Evolutionary conservation across 371 early-diverging fungal genomes (phyloP).

Genomic region (Mucor plumbeus): DNA sequence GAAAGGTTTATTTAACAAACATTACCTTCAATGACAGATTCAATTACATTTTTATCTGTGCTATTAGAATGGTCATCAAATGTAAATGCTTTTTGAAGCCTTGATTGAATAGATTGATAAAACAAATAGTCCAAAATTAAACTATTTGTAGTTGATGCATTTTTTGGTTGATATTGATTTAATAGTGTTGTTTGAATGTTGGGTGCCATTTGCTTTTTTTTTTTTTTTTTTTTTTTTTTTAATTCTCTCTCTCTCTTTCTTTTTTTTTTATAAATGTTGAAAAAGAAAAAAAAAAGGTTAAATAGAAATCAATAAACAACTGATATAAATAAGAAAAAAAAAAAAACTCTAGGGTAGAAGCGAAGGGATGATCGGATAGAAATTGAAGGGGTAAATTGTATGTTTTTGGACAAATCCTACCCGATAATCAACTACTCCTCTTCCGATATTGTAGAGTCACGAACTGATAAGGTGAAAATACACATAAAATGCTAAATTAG

Average conservation of each 20-base stretch:
- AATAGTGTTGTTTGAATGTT: constrained; percentile 9
- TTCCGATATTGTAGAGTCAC: constrained; percentile 22
- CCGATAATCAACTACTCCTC: not conserved
- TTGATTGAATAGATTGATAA: constrained; percentile 63
- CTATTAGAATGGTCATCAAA: not conserved
- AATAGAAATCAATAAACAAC: not conserved
- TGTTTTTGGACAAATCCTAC: constrained; percentile 2
- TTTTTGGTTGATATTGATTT: constrained; percentile 5
- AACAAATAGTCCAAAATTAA: constrained; percentile 64
- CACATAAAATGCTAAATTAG: constrained; percentile 4
- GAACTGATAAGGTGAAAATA: constrained; percentile 18
- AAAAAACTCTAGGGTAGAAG: constrained; percentile 3
- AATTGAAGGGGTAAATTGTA: constrained; percentile 10
- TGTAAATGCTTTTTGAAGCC: constrained; percentile 33
- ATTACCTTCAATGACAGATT: constrained; percentile 53
- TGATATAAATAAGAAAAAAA: constrained; percentile 13
- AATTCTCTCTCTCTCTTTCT: not conserved
- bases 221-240: not conserved
- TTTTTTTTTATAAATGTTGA: not conserved
- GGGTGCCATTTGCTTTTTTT: not conserved
- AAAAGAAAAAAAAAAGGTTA: constrained; percentile 1
- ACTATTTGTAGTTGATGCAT: constrained; percentile 50
- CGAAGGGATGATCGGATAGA: constrained; percentile 9
- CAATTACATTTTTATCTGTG: constrained; percentile 51
- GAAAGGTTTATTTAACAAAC: not conserved